Evolutionary conservation across 495 filamentous ascomycete genomes (phyloP), one percentile per base, ranked within the genome.

Genomic region (Sordaria brevicollis): DNA sequence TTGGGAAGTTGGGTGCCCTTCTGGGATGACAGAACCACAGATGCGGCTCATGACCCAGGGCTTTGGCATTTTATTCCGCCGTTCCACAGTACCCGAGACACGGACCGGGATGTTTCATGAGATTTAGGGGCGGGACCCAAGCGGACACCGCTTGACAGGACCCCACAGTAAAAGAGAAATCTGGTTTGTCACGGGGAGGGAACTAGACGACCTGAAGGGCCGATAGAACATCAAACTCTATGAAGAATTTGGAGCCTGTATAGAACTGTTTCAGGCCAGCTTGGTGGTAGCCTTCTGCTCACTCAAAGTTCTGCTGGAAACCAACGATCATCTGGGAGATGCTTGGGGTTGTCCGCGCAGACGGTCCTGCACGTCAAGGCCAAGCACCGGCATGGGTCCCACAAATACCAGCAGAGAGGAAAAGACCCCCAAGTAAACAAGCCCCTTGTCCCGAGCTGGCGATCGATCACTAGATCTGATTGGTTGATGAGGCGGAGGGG

Each of bases 401-500:
- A 54, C 25, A 43, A 19, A 68, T 68, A 66, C 65, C 21, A 10
- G 38, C 31, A 41, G 35, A 43, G 36, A 25, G 21, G n/a, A 17
- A n/a, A 57, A 33, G 33, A 17, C 29, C 7, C 36, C 39, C 29
- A 66, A 25, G 34, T 29, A 21, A 68, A 25, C 35, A 62, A 19
- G 33, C 54, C 49, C 68, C 68, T 57, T n/a, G 62, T 67, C 39
- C 65, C 67, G 57, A 43, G 38, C 67, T 33, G 37, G 65, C 43
- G n/a, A 39, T 67, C 62, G 62, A 66, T 57, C 54, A 49, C 66
- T 33, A 54, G 39, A 29, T 62, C 38, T 70, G 69, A 62, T 34
- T 69, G 38, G 34, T 29, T 35, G 43, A 25, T 39, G 54, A 25
- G 65, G 71, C 35, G 65, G 70, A 65, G 66, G 73, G 68, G 67